Base-by-base conservation (phyloP, 2,329 filamentous ascomycete genomes). In the Karstenula rhodostoma region DNA sequence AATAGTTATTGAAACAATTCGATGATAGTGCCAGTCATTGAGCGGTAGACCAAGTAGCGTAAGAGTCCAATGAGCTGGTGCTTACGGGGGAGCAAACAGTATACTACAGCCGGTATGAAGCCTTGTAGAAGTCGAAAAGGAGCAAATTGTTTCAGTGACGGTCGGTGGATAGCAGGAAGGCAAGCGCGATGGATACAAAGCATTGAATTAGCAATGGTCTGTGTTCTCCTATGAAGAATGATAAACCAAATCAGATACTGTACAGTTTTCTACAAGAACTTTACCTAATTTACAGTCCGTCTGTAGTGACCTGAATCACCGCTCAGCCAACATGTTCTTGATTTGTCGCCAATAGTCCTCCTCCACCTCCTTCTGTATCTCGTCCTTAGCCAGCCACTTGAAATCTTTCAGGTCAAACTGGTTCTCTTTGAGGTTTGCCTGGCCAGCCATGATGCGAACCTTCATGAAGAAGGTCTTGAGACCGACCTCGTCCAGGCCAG, bases 401-500 rank as follows among this genome's bases (percentile, higher is more conserved):
- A 95, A 99, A 77, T 97, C 93, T 56, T 85, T 84, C 56, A 95
- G 83, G 6, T 90, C 91, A 58, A 91, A 85, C 62, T 83, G 81
- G 80, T 95, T 97, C 60, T 83, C 84, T 63, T 83, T 82, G 55
- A 98, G 79, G 77, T 97, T 87, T 32, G 90, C 93, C 81, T 98
- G 95, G n/a, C 95, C 95, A 35, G 94, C 93, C 91, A 98, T 92
- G 78, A 99, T 98, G 65, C 95, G 88, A 53, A 89, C 92, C 84
- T 98, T 98, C 84, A 98, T 87, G 85, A 96, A 97, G 80, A 99
- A 99, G 2, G 89, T 89, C 85, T 97, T 97, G 73, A 90, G 86
- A 56, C 92, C 93, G 58, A 84, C 80, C 57, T 84, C 79, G 67
- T 82, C 73, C 65, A 64, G 64, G 23, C 69, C 71, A 5, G 66